Evolutionary conservation across 805 yeast species (phyloP), one percentile per base, ranked within the genome.

Genomic region (Wickerhamiella hasegawae): DNA sequence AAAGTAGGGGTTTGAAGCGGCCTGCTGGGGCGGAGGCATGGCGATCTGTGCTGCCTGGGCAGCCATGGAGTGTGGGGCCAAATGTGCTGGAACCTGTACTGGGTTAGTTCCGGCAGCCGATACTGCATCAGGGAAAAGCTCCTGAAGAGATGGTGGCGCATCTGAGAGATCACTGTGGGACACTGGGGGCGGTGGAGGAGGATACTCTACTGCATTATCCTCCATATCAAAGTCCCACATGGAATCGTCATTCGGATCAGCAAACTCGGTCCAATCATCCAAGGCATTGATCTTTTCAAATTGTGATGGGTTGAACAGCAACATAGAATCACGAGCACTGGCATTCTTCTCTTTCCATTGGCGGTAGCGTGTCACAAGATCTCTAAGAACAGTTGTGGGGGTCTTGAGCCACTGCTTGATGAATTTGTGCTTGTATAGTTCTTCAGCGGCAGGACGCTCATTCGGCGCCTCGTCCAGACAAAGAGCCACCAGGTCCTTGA

Each of bases 381-480:
- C 95, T 41, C 73, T 73, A 40, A 90, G 57, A 0, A 69, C 56
- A 3, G 66, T 34, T 0, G 83, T 76, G 3, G 84, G 71, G 2
- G 68, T 52, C 42, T 65, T 68, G 44, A 71, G 73, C 52, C 78
- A 72, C 31, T 63, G 53, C 43, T 69, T 70, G 34, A 90, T 69
- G 41, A 87, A 77, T 53, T 71, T 79, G 34, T 84, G 68, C 49
- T 76, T 81, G 38, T 72, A 56, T 31, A 90, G 59, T 28, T 80
- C 94, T 32, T 83, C 95, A 2, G 97, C 96, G 30, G 71, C 62
- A 0, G 87, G 79, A 46, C 99, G 65, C 49, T 81, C 92, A 12
- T 72, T 76, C 0, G 97, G 94, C 39, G 79, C 81, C 55, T 92
- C 98, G 53, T 92, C 97, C 29, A 90, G 63, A 58, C 97, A 87